A percentile compares a stretch with the other conserved stretches of the same genome.
Evolutionary conservation across 768 basidiomycete genomes (phyloP).

Genomic region (Amanita fuliginea): DNA sequence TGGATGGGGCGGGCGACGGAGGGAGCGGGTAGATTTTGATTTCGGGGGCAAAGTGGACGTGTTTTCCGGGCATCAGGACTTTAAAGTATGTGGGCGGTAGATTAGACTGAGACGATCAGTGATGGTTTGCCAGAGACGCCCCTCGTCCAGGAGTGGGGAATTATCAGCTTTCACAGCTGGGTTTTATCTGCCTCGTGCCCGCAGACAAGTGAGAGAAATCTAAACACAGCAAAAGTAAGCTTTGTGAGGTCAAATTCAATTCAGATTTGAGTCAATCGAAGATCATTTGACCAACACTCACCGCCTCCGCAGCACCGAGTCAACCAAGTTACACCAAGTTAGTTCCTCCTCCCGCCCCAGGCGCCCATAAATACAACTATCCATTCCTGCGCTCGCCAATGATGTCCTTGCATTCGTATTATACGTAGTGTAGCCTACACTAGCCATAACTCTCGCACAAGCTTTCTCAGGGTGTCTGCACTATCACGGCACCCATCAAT

Average conservation of each 20-base stretch:
- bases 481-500: background rate
- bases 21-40: slow-evolving; percentile 8
- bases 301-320: slow-evolving; percentile 4
- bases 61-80: slow-evolving; percentile 5
- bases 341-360: background rate
- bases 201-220: background rate
- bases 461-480: too few relatives aligned
- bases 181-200: slow-evolving; percentile 4
- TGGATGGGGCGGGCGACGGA: slow-evolving; percentile 11
- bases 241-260: background rate
- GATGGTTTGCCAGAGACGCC: too few relatives aligned
- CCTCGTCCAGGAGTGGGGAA: too few relatives aligned
- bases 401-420: background rate
- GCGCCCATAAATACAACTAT: too few relatives aligned
- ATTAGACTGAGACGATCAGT: too few relatives aligned
- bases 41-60: slow-evolving; percentile 15
- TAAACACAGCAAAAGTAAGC: background rate
- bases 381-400: background rate
- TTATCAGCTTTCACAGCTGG: too few relatives aligned
- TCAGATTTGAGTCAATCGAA: background rate
- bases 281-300: background rate
- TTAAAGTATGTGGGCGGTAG: too few relatives aligned
- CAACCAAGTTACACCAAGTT: too few relatives aligned
- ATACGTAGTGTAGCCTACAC: too few relatives aligned
- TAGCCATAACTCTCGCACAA: too few relatives aligned